Conservation (phyloP, 2,329 filamentous ascomycete genomes). For the Graphiopsis chlorocephala region DNA sequence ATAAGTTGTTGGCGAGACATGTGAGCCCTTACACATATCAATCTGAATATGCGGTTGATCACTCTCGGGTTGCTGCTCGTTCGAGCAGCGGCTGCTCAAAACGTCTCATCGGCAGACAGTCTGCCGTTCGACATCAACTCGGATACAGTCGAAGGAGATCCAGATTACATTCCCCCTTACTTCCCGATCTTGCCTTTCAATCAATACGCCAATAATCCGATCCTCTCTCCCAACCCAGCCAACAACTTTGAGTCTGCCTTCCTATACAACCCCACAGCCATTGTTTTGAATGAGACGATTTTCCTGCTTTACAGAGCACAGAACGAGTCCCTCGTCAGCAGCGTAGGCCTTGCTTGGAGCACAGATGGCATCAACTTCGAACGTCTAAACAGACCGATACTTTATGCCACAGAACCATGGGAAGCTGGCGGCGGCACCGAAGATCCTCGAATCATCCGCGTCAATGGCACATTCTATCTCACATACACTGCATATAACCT, state of each 20-base stretch:
- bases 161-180: slow-evolving; percentile 27
- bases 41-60: neutral
- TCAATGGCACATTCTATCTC: slow-evolving; percentile 39
- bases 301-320: slow-evolving; percentile 40
- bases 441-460: slow-evolving; percentile 37
- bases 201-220: slow-evolving; percentile 28
- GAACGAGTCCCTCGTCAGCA: slow-evolving; percentile 33
- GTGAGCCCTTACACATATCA: neutral
- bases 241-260: slow-evolving; percentile 32
- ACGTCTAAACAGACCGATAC: slow-evolving; percentile 32
- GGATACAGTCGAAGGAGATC: slow-evolving; percentile 26
- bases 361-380: slow-evolving; percentile 37
- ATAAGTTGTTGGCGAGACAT: neutral
- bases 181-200: slow-evolving; percentile 32
- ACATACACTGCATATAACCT: slow-evolving; percentile 38
- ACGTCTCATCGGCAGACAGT: slow-evolving; percentile 2
- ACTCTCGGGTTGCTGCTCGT: neutral
- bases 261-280: slow-evolving; percentile 32
- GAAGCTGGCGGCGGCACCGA: slow-evolving; percentile 36
- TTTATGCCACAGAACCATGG: slow-evolving; percentile 35
- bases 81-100: neutral
- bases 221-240: slow-evolving; percentile 22
- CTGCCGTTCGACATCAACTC: slow-evolving; percentile 9
- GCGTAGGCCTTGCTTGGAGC: slow-evolving; percentile 39
- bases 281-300: slow-evolving; percentile 32